A percentile compares a stretch with the other conserved stretches of the same genome.
These are phyloP conservation scores for Coprinopsis cinerea DNA, from an alignment of 768 basidiomycete species.

Conservation along the genomic window DNA sequence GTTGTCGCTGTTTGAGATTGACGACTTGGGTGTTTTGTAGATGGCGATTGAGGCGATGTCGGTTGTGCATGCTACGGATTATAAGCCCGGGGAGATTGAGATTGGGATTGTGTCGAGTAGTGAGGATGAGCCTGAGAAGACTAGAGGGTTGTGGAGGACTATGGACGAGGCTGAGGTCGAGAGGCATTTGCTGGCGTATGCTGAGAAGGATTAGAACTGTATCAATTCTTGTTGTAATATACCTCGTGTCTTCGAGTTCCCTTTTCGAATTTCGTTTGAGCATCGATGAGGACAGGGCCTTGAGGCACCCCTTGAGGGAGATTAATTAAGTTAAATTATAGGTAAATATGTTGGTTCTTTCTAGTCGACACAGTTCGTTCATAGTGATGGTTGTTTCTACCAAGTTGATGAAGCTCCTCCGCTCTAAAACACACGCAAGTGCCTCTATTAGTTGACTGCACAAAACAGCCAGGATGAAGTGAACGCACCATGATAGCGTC, in stretches of 20 bases:
- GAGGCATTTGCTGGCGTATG: conserved; percentile 74
- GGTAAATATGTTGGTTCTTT: neutral
- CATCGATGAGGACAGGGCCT: neutral
- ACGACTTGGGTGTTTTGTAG: conserved; percentile 30
- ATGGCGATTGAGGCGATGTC: conserved; percentile 94
- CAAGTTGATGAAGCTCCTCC: conserved; percentile 55
- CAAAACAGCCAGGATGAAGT: neutral
- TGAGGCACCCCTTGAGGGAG: too few species aligned
- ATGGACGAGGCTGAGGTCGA: conserved; percentile 77
- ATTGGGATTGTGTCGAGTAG: conserved; percentile 85
- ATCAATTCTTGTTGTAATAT: conserved; percentile 9
- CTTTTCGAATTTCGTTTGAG: neutral
- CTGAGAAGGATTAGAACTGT: conserved; percentile 73
- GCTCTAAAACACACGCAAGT: too few species aligned
- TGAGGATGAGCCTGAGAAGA: conserved; percentile 68
- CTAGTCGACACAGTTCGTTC: conserved; percentile 5
- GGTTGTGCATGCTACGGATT: conserved; percentile 91
- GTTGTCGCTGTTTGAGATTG: neutral
- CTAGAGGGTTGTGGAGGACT: conserved; percentile 71
- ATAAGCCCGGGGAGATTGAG: conserved; percentile 93
- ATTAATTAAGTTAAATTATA: too few species aligned
- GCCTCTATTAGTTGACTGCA: too few species aligned
- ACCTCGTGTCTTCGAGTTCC: neutral
- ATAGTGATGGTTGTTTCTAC: neutral
- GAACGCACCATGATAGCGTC: conserved; percentile 57